Evolutionary conservation across 441 rosid species (phyloP).

Genomic region (Bruguiera hainesii): DNA sequence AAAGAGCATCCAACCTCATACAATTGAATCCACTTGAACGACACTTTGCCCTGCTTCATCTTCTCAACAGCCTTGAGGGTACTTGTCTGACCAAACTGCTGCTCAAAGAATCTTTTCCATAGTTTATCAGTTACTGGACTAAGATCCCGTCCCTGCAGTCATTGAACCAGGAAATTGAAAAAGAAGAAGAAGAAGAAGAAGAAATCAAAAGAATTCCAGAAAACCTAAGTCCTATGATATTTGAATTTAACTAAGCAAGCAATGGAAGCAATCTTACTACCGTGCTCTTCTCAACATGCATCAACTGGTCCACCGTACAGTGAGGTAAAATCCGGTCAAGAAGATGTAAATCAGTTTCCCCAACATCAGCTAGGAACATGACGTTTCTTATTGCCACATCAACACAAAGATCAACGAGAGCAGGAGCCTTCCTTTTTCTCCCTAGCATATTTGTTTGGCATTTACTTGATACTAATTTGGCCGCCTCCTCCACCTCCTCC

Average conservation of each 20-base stretch:
- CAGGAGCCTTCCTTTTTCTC: slow-evolving; percentile 38
- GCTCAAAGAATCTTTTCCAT: slow-evolving; percentile 70
- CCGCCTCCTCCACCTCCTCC: background rate
- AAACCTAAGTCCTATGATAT: background rate
- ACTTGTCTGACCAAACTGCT: slow-evolving; percentile 44
- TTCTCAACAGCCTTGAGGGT: slow-evolving; percentile 39
- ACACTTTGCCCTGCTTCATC: slow-evolving; percentile 50
- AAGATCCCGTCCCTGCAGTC: slow-evolving; percentile 68
- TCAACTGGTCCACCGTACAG: slow-evolving; percentile 70
- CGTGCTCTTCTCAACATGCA: slow-evolving; percentile 63
- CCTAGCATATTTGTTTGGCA: background rate
- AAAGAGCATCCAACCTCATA: slow-evolving; percentile 48
- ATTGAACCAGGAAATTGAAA: background rate
- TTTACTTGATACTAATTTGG: background rate
- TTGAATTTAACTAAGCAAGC: background rate
- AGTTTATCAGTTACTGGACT: slow-evolving; percentile 70
- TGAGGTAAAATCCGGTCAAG: slow-evolving; percentile 69
- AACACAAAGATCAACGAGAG: slow-evolving; percentile 79
- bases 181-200: background rate
- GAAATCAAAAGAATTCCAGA: background rate
- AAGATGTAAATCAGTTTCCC: slow-evolving; percentile 73
- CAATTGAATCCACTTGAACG: slow-evolving; percentile 59
- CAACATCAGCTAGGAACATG: slow-evolving; percentile 78
- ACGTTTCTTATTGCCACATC: slow-evolving; percentile 49
- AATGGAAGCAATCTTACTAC: slow-evolving; percentile 32